Percentiles rank a stretch among this genome's conserved stretches.
Conservation (phyloP, 768 basidiomycete species). For the Trametes meyenii region DNA sequence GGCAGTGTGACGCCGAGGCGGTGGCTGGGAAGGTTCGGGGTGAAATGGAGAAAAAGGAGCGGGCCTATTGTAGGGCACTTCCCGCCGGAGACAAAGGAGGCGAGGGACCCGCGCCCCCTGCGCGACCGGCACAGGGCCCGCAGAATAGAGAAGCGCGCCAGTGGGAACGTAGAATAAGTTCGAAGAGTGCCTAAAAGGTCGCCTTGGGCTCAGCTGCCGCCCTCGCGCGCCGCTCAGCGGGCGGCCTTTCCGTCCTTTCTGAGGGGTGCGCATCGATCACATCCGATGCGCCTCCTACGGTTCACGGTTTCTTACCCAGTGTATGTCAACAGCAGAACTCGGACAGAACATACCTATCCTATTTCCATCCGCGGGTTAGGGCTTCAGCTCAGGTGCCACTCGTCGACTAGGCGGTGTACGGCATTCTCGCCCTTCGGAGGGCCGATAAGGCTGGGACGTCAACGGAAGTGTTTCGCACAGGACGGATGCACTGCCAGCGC, state of each 20-base stretch:
- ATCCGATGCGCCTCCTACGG: slow-evolving; percentile 17
- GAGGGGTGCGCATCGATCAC: slow-evolving; percentile 17
- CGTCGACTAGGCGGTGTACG: slow-evolving; percentile 4
- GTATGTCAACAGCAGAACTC: not conserved
- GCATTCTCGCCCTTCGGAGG: slow-evolving; percentile 7
- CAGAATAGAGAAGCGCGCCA: slow-evolving; percentile 24
- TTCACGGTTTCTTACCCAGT: slow-evolving; percentile 11
- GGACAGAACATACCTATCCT: slow-evolving; percentile 19
- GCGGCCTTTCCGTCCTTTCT: not conserved
- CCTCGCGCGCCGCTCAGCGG: slow-evolving; percentile 1
- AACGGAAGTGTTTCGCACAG: not conserved
- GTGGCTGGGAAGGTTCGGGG: slow-evolving; percentile 18
- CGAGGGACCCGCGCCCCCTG: slow-evolving; percentile 3
- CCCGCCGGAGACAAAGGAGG: slow-evolving; percentile 26
- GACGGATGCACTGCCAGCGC: slow-evolving; percentile 1
- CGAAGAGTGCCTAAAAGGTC: slow-evolving; percentile 18
- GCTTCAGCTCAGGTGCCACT: slow-evolving; percentile 11
- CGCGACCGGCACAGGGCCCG: slow-evolving; percentile 25
- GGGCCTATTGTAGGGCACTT: slow-evolving; percentile 18
- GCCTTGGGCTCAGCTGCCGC: slow-evolving; percentile 23
- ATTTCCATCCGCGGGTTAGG: slow-evolving; percentile 13
- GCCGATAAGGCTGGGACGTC: slow-evolving; percentile 15
- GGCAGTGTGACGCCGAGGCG: slow-evolving; percentile 20
- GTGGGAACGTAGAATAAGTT: slow-evolving; percentile 19
- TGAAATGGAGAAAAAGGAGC: slow-evolving; percentile 24